phyloP scores from a whole-genome alignment of 768 basidiomycete genomes.

The Pisolithus marmoratus region DNA sequence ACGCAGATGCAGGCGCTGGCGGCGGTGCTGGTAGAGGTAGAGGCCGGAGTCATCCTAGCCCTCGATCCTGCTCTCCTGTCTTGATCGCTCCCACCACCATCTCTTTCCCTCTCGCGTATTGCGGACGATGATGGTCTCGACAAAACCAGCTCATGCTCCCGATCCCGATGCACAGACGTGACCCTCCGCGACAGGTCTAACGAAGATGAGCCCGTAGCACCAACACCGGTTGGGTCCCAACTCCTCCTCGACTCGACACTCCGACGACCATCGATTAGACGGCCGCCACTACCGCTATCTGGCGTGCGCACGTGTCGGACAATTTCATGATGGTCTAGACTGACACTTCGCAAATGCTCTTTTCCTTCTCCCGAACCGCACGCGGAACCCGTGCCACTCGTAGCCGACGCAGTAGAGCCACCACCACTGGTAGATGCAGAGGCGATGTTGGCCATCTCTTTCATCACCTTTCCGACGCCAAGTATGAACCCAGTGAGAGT shows the following conservation, averaged over 20 bases:
- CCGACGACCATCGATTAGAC: slow-evolving; percentile 37
- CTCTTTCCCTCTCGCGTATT: slow-evolving; percentile 11
- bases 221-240: slow-evolving; percentile 33
- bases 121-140: slow-evolving; percentile 19
- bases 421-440: background rate
- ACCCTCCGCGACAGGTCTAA: slow-evolving; percentile 5
- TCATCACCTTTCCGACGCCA: slow-evolving; percentile 65
- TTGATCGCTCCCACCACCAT: slow-evolving; percentile 20
- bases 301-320: slow-evolving; percentile 23
- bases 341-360: slow-evolving; percentile 44
- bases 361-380: background rate
- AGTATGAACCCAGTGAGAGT: slow-evolving; percentile 71
- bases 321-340: slow-evolving; percentile 51
- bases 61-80: slow-evolving; percentile 21
- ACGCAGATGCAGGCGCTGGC: background rate
- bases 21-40: slow-evolving; percentile 15
- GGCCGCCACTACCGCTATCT: slow-evolving; percentile 25
- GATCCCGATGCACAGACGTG: background rate
- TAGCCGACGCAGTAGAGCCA: slow-evolving; percentile 16
- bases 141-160: slow-evolving; percentile 7
- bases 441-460: slow-evolving; percentile 35
- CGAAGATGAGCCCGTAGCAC: slow-evolving; percentile 18
- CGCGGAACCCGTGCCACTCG: slow-evolving; percentile 2
- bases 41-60: slow-evolving; percentile 13
- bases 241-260: slow-evolving; percentile 46